These are phyloP conservation scores for Blastomyces percursus DNA, from an alignment of 2,329 filamentous ascomycete genomes.

Conservation along the genomic window DNA sequence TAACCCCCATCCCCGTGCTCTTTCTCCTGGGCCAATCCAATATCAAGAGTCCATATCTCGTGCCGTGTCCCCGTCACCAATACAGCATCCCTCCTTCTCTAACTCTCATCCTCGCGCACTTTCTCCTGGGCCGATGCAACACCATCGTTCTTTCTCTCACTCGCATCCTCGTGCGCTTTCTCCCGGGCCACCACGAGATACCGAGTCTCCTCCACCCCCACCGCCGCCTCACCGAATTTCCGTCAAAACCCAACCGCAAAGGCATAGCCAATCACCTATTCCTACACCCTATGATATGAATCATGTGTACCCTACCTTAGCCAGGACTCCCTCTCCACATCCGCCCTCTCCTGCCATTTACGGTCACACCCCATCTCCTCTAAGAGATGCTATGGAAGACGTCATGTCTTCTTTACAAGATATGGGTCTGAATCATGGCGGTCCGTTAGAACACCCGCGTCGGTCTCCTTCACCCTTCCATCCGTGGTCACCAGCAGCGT, in stretches of 20 bases:
- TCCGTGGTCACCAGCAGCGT: conserved; percentile 87
- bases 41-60: not conserved
- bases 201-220: conserved; percentile 62
- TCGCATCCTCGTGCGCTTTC: not conserved
- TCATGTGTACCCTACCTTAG: conserved; percentile 28
- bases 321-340: conserved; percentile 40
- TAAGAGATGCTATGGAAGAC: conserved; percentile 93
- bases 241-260: conserved; percentile 34
- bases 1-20: conserved; percentile 5
- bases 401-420: conserved; percentile 92
- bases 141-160: conserved; percentile 5
- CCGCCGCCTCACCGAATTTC: conserved; percentile 62
- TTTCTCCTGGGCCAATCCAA: conserved; percentile 3
- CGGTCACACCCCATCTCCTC: conserved; percentile 74
- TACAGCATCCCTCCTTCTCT: conserved; percentile 7
- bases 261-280: conserved; percentile 17
- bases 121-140: not conserved
- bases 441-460: conserved; percentile 42
- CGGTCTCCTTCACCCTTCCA: conserved; percentile 43
- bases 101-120: not conserved
- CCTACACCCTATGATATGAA: conserved; percentile 31
- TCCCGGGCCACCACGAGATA: not conserved
- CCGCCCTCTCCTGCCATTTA: conserved; percentile 52
- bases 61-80: not conserved
- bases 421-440: conserved; percentile 55